These are phyloP conservation scores for Boeremia exigua DNA, from an alignment of 2,329 filamentous ascomycete species.

Conservation along the genomic window DNA sequence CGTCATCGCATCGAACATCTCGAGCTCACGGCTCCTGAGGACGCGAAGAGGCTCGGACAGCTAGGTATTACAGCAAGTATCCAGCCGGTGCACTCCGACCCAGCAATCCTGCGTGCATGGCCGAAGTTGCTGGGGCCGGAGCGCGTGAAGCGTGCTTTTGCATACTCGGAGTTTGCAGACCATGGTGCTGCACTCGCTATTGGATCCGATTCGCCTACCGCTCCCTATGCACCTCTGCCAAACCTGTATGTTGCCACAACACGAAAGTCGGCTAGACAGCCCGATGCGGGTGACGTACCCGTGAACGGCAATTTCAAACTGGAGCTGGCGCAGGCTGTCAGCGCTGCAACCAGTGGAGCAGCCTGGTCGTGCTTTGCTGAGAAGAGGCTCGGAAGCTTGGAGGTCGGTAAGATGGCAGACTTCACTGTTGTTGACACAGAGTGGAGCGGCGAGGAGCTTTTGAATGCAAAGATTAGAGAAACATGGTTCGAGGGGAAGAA, in stretches of 20 bases:
- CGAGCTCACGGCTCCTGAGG: slow-evolving; percentile 62
- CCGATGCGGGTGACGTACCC: slow-evolving; percentile 44
- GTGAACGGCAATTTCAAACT: slow-evolving; percentile 63
- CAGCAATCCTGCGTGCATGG: slow-evolving; percentile 68
- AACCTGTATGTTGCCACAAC: slow-evolving; percentile 68
- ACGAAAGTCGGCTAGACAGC: slow-evolving; percentile 61
- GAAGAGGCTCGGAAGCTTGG: slow-evolving; percentile 59
- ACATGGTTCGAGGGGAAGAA: slow-evolving; percentile 61
- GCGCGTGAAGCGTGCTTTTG: slow-evolving; percentile 65
- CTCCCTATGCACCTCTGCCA: slow-evolving; percentile 60
- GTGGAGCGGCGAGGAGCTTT: slow-evolving; percentile 56
- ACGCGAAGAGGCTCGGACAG: slow-evolving; percentile 62
- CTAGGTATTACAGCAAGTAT: slow-evolving; percentile 82
- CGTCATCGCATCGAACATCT: slow-evolving; percentile 71
- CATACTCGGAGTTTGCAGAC: slow-evolving; percentile 66
- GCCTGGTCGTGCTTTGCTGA: slow-evolving; percentile 67
- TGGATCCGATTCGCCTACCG: slow-evolving; percentile 66
- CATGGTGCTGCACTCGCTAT: slow-evolving; percentile 62
- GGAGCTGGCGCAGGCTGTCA: slow-evolving; percentile 60
- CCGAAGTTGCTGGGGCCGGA: slow-evolving; percentile 61
- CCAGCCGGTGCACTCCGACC: slow-evolving; percentile 90
- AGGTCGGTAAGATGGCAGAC: slow-evolving; percentile 62
- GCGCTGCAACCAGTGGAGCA: slow-evolving; percentile 61
- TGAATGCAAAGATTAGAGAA: slow-evolving; percentile 56
- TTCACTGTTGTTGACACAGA: slow-evolving; percentile 62